Base-by-base conservation (phyloP, 2,329 filamentous ascomycete species). In the Penicillium brasilianum region DNA sequence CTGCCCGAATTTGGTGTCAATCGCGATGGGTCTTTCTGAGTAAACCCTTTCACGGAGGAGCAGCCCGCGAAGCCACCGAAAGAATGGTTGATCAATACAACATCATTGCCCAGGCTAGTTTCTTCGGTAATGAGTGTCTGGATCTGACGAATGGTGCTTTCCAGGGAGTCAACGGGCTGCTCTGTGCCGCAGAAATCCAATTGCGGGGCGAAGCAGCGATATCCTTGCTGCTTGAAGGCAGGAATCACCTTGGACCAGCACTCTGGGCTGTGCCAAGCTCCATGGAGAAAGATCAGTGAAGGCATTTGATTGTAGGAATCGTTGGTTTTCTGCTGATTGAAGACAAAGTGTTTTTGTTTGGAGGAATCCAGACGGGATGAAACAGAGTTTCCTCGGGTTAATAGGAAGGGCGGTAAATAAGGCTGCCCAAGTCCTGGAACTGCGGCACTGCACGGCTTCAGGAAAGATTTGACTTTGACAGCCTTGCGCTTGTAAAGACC, bases 141-240 rank as follows among this genome's bases (percentile, higher is more conserved):
- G 7, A 46, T 28, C 43, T 46, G 43, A 13, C 28, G 20, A 4
- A 46, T n/a, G 22, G 20, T 46, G 43, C 43, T 46, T 4, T 20
- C 43, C 20, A 60, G 39, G 9, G 53, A 60, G 18, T 50, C 14
- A 9, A 60, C 58, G 4, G 58, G 58, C 30, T 57, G 7, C 11
- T 25, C 37, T 7, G 58, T 60, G 53, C 53, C 53, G 13, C 52
- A 52, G 46, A 60, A 56, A 32, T 60, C 53, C 37, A 60, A 36
- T 34, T 60, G 58, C 36, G 58, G 58, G 18, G 53, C 36, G 14
- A 60, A 48, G 20, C 58, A 60, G 32, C 54, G 58, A 43, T 56
- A 52, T 3, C 58, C 58, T 28, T 28, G 13, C 13, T 46, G 43
- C 20, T 46, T 25, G 13, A 46, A 46, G 43, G 43, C 43, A 28